These are phyloP conservation scores for Pseudogymnoascus sp. DNA, from an alignment of 2,329 filamentous ascomycete species.

Conservation along the genomic window DNA sequence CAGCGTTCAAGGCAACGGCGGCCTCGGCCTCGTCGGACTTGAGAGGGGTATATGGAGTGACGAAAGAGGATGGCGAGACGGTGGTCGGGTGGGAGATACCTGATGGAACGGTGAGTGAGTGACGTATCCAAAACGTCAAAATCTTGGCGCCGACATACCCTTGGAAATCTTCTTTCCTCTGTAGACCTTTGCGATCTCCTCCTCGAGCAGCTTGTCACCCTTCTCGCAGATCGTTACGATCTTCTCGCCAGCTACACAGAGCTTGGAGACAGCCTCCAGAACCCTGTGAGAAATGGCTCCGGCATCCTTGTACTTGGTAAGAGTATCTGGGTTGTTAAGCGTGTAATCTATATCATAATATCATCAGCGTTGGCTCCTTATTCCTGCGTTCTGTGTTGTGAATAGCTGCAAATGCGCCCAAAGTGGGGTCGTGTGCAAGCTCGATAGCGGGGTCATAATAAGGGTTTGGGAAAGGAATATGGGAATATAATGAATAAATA, in stretches of 20 bases:
- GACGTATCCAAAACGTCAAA: conserved; percentile 14
- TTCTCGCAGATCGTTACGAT: conserved; percentile 91
- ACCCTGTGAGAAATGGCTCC: conserved; percentile 94
- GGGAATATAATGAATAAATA: conserved; percentile 21
- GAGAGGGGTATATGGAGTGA: conserved; percentile 95
- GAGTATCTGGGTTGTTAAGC: conserved; percentile 84
- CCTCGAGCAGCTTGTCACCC: conserved; percentile 89
- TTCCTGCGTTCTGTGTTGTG: conserved; percentile 13
- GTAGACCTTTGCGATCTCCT: conserved; percentile 93
- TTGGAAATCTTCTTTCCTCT: conserved; percentile 96
- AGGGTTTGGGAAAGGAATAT: conserved; percentile 24
- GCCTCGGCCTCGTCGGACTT: conserved; percentile 82
- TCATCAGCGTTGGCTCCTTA: conserved; percentile 22
- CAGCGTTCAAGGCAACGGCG: conserved; percentile 67
- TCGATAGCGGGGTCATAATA: conserved; percentile 26
- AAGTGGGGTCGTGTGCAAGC: conserved; percentile 3
- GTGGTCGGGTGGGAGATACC: conserved; percentile 92
- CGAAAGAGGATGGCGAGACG: conserved; percentile 84
- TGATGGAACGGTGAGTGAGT: conserved; percentile 31
- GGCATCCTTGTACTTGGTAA: conserved; percentile 99
- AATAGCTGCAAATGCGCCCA: conserved; percentile 17
- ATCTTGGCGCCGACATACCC: conserved; percentile 46
- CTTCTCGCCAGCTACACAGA: conserved; percentile 78
- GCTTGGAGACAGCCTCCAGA: conserved; percentile 70
- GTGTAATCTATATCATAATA: conserved; percentile 63